Percentiles rank a stretch among this genome's conserved stretches.
Evolutionary conservation across 192 early-diverging fungal species (phyloP).

Genomic region (Fimicolochytrium jonesii): DNA sequence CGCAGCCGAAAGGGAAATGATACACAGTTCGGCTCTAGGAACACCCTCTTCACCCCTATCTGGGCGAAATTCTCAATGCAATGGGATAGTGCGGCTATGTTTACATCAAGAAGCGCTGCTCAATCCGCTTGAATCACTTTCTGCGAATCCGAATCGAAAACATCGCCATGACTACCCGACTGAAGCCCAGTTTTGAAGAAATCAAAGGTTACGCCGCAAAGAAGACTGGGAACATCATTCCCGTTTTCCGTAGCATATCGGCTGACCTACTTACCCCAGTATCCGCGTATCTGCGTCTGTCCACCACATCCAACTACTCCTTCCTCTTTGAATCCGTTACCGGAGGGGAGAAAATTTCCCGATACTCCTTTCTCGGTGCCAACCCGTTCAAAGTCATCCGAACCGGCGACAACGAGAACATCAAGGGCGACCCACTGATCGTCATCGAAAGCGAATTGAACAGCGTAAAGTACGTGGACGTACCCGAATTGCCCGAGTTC

Average conservation of each 20-base stretch:
- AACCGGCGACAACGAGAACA: conserved; percentile 65
- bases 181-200: conserved; percentile 29
- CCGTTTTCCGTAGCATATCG: conserved; percentile 81
- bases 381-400: conserved; percentile 84
- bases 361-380: conserved; percentile 94
- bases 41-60: conserved; percentile 11
- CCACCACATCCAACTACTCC: conserved; percentile 64
- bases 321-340: conserved; percentile 93
- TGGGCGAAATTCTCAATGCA: conserved; percentile 32
- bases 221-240: conserved; percentile 52
- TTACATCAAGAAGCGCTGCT: too few species aligned
- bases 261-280: conserved; percentile 96
- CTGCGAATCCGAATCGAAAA: not conserved
- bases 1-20: too few species aligned
- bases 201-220: conserved; percentile 4
- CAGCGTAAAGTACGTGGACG: conserved; percentile 67
- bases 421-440: conserved; percentile 80
- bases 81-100: conserved; percentile 18
- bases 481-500: conserved; percentile 79
- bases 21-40: too few species aligned
- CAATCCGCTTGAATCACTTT: not conserved
- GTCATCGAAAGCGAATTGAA: conserved; percentile 83
- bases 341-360: conserved; percentile 91
- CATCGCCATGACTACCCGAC: not conserved
- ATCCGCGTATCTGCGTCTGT: conserved; percentile 87